Percentiles rank a stretch among this genome's conserved stretches.
Conservation (phyloP, 1,284 basidiomycete genomes). For the Apiotrichum laibachii region DNA sequence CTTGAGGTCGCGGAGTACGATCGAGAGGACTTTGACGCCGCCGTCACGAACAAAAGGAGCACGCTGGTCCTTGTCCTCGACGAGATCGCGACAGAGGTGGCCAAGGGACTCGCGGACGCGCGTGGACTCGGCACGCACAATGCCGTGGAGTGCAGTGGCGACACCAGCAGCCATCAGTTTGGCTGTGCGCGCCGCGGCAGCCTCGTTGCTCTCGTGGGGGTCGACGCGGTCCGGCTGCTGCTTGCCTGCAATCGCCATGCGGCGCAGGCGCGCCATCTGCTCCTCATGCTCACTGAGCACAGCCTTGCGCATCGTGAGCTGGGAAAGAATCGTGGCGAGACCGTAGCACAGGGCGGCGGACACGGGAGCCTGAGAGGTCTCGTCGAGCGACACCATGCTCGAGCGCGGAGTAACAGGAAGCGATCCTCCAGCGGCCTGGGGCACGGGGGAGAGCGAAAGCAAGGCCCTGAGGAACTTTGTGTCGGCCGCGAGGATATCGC, state of each 20-base stretch:
- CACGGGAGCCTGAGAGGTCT: constrained; percentile 22
- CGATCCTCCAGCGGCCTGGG: constrained; percentile 43
- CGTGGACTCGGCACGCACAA: constrained; percentile 56
- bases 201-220: constrained; percentile 57
- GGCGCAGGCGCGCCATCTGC: constrained; percentile 71
- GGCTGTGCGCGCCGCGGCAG: constrained; percentile 60
- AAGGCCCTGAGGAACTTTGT: constrained; percentile 61
- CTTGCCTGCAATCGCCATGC: constrained; percentile 60
- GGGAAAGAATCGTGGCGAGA: constrained; percentile 67
- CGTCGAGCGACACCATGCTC: constrained; percentile 28
- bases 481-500: constrained; percentile 63
- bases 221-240: constrained; percentile 45
- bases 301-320: constrained; percentile 68
- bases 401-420: constrained; percentile 57
- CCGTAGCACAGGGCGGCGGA: constrained; percentile 65
- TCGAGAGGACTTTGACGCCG: constrained; percentile 68
- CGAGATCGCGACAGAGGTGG: constrained; percentile 66
- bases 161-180: constrained; percentile 57
- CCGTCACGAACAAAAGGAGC: constrained; percentile 79
- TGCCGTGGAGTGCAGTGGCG: constrained; percentile 62
- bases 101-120: constrained; percentile 47
- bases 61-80: constrained; percentile 72
- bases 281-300: constrained; percentile 71
- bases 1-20: constrained; percentile 55
- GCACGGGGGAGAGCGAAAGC: constrained; percentile 53